phyloP scores from a whole-genome alignment of 192 early-diverging fungal genomes.

The Podila verticillata region DNA sequence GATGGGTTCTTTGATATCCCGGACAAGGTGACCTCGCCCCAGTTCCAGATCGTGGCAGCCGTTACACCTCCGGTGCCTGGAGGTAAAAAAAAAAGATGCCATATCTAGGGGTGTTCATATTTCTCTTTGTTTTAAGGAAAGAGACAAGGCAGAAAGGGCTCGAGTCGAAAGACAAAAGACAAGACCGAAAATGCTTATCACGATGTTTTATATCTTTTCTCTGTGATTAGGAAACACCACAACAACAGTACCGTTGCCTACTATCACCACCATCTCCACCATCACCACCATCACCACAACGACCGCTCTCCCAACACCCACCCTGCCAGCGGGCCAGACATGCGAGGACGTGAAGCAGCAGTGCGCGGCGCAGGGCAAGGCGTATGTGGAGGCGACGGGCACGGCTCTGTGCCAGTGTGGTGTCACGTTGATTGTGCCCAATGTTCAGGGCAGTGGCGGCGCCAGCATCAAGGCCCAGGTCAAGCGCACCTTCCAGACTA shows the following conservation, averaged over 20 bases:
- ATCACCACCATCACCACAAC: background rate
- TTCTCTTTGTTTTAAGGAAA: too few species aligned
- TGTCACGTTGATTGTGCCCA: constrained; percentile 8
- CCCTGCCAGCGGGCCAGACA: constrained; percentile 10
- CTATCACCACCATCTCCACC: background rate
- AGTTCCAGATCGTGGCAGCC: constrained; percentile 11
- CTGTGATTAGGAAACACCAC: background rate
- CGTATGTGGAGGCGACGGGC: constrained; percentile 8
- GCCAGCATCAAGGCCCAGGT: constrained; percentile 11
- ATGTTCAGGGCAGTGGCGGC: constrained; percentile 1
- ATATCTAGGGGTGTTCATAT: too few species aligned
- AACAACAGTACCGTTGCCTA: background rate
- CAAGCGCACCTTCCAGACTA: constrained; percentile 29
- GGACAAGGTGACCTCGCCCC: background rate
- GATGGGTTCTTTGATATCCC: constrained; percentile 18
- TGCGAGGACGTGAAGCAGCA: constrained; percentile 35
- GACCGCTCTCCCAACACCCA: constrained; percentile 3
- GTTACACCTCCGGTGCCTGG: background rate
- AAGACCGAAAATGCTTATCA: too few species aligned
- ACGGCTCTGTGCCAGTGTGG: constrained; percentile 26
- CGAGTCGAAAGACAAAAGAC: too few species aligned
- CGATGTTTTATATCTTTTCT: background rate
- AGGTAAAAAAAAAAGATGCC: constrained; percentile 2
- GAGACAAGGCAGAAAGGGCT: too few species aligned
- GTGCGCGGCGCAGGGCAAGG: constrained; percentile 37